These are phyloP conservation scores for Lactarius tabidus DNA, from an alignment of 768 basidiomycete genomes.

Conservation along the genomic window DNA sequence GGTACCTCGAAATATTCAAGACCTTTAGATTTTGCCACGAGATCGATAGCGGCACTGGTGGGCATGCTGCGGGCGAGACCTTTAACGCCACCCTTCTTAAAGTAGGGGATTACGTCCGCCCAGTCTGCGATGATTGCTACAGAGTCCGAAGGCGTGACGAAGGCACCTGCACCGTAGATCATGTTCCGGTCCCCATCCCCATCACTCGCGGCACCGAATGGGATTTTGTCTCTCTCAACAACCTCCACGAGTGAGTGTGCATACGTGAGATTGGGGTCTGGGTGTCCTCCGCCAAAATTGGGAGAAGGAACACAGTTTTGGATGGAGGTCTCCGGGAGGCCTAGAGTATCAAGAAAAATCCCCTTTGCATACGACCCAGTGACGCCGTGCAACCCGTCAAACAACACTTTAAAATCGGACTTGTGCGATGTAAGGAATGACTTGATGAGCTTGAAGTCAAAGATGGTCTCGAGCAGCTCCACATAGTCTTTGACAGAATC, in stretches of 20 bases:
- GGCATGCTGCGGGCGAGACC: constrained; percentile 98
- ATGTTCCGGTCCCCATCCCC: constrained; percentile 99
- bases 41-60: constrained; percentile 93
- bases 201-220: constrained; percentile 94
- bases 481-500: constrained; percentile 92
- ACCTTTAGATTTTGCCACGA: constrained; percentile 91
- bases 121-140: constrained; percentile 99
- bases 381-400: constrained; percentile 95
- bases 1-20: constrained; percentile 95
- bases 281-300: constrained; percentile 97
- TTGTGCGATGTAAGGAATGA: constrained; percentile 71
- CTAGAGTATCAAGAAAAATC: constrained; percentile 80
- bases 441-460: constrained; percentile 92
- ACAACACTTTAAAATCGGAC: constrained; percentile 77
- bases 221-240: constrained; percentile 81
- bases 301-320: constrained; percentile 92
- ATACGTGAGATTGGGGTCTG: constrained; percentile 97
- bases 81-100: constrained; percentile 87
- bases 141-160: constrained; percentile 96
- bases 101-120: constrained; percentile 90
- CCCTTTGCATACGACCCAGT: constrained; percentile 94
- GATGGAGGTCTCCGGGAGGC: constrained; percentile 71
- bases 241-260: constrained; percentile 90
- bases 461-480: constrained; percentile 77
- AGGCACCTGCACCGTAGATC: constrained; percentile 98